Conservation (phyloP, 2,329 filamentous ascomycete genomes). For the Cephalotrichum gorgonifer region DNA sequence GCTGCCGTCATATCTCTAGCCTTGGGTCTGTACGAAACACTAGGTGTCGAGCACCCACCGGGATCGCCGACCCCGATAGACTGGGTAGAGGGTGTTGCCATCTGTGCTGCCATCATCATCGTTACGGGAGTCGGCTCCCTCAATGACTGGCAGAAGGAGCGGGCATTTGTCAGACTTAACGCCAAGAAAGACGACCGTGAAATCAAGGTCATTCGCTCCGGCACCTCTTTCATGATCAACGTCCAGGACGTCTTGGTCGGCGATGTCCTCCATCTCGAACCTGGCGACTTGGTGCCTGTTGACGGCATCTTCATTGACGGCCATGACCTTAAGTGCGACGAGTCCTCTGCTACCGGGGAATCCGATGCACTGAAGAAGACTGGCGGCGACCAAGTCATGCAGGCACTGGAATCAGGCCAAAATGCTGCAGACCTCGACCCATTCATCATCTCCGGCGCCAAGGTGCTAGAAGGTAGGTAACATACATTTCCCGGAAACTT, state of each 20-base stretch:
- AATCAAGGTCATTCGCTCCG: slow-evolving; percentile 57
- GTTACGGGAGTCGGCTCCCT: slow-evolving; percentile 46
- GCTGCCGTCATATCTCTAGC: slow-evolving; percentile 60
- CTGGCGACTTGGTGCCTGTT: slow-evolving; percentile 59
- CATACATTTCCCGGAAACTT: not conserved
- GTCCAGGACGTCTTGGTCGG: slow-evolving; percentile 59
- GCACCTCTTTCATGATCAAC: slow-evolving; percentile 51
- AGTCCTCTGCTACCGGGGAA: slow-evolving; percentile 64
- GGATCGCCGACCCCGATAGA: slow-evolving; percentile 11
- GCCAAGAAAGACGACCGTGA: slow-evolving; percentile 47
- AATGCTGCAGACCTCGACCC: slow-evolving; percentile 43
- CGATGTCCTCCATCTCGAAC: slow-evolving; percentile 57
- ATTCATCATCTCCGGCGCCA: slow-evolving; percentile 49
- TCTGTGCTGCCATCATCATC: slow-evolving; percentile 9
- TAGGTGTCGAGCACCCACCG: slow-evolving; percentile 29
- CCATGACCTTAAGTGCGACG: slow-evolving; percentile 49
- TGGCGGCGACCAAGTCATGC: slow-evolving; percentile 41
- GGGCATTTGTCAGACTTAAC: slow-evolving; percentile 52
- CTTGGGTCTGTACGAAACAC: slow-evolving; percentile 58
- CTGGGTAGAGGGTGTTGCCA: slow-evolving; percentile 12
- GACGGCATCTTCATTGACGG: slow-evolving; percentile 58
- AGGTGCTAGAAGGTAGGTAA: slow-evolving; percentile 34
- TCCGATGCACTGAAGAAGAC: slow-evolving; percentile 63
- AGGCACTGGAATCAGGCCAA: slow-evolving; percentile 26
- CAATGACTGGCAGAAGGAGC: slow-evolving; percentile 60